phyloP scores from a whole-genome alignment of 1,284 basidiomycete genomes.

The Melampsora americana region DNA sequence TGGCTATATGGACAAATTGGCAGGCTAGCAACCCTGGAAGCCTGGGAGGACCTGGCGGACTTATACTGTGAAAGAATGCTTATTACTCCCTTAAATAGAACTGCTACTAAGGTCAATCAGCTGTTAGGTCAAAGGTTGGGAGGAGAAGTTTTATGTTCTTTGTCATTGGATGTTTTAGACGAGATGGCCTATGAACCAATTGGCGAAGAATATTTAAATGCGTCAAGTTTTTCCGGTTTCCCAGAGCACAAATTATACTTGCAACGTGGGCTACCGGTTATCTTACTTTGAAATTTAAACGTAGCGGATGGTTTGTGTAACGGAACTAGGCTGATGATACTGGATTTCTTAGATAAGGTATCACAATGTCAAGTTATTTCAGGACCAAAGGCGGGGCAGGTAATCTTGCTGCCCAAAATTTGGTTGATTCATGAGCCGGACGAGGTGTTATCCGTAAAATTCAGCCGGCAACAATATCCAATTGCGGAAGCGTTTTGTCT shows the following conservation, averaged over 20 bases:
- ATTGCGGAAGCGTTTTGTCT: constrained; percentile 1
- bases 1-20: not conserved
- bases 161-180: constrained; percentile 6
- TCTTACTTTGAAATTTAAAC: constrained; percentile 1
- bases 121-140: not conserved
- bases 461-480: constrained; percentile 3
- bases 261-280: not conserved
- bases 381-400: not conserved
- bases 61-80: not conserved
- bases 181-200: not conserved
- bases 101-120: not conserved
- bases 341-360: not conserved
- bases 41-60: not conserved
- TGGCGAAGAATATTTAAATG: too few relatives aligned
- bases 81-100: too few relatives aligned
- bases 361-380: not conserved
- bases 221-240: not conserved
- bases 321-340: too few relatives aligned
- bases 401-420: constrained; percentile 12
- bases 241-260: not conserved
- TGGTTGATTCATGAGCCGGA: not conserved
- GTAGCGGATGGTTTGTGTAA: constrained; percentile 9
- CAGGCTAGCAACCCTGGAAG: not conserved
- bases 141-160: not conserved
- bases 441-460: not conserved